Evolutionary conservation across 305 asterid species (phyloP), one percentile per base, ranked within the genome.

Genomic region (Fraxinus platypoda): DNA sequence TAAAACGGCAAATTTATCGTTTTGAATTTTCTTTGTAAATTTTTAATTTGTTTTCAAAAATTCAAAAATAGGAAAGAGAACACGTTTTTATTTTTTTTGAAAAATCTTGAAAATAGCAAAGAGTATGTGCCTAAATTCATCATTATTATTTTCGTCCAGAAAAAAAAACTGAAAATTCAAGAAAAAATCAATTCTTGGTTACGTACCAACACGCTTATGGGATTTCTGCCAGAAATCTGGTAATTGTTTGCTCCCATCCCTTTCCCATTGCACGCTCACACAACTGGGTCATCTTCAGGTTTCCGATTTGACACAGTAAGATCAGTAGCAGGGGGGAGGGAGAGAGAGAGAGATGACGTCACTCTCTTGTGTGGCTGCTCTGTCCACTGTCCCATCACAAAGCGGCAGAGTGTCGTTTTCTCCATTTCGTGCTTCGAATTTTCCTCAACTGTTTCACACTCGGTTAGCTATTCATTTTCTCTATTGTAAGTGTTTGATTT

Each of bases 301-400:
- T 66, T 26, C 74, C 23, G 76, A 71, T 37, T 71, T 30, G 75
- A 71, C 75, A 15, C 43, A 17, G 25, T 33, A 71, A 71, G 9
- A 71, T 31, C 43, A 71, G 75, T 31, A 31, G 13, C 43, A n/a
- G 11, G 30, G 52, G 52, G 23, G 25, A 17, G 43, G 35, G 73
- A 34, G 77, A 76, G 54, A 68, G 84, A 78, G 62, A 70, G 86
- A 7, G 84, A 87, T 92, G 96, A 72, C 90, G 83, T 89, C 91
- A 26, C 81, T 91, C 73, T 88, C 88, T 77, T 87, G 84, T 86
- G 73, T 84, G 70, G 76, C 91, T 70, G 85, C 94, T 86, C 64
- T 90, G 81, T 81, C 92, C 79, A 38, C 82, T 41, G 76, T 87
- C 80, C 84, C 94, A 23, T 86, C 91, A 1, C 85, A 86, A 74